Conservation (phyloP, 805 yeast species). For the Ogataea paradorogensis region DNA sequence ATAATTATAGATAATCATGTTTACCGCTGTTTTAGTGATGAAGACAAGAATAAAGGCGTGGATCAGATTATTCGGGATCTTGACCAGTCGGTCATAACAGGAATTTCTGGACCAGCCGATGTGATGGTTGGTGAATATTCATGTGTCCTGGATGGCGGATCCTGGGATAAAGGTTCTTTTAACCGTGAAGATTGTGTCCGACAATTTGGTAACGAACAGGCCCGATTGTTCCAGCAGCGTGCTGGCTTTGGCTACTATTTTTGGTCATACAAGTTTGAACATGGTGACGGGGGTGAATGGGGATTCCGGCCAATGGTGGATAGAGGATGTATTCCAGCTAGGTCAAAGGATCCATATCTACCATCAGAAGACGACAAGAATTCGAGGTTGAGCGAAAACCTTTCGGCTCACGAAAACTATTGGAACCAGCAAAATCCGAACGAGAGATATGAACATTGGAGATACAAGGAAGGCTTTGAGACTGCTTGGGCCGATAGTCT, state of each 20-base stretch:
- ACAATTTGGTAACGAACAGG: slow-evolving; percentile 60
- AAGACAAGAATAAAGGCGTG: slow-evolving; percentile 65
- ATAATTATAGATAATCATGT: slow-evolving; percentile 81
- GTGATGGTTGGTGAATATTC: slow-evolving; percentile 87
- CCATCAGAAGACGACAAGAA: slow-evolving; percentile 45
- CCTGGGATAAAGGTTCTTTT: slow-evolving; percentile 57
- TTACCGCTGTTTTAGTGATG: slow-evolving; percentile 80
- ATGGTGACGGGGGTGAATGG: slow-evolving; percentile 97
- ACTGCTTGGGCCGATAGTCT: slow-evolving; percentile 72
- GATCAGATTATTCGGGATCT: slow-evolving; percentile 60
- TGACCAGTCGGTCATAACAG: slow-evolving; percentile 45
- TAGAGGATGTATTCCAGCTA: slow-evolving; percentile 49
- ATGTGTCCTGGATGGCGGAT: slow-evolving; percentile 72
- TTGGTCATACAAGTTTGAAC: slow-evolving; percentile 86
- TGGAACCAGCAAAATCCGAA: slow-evolving; percentile 62
- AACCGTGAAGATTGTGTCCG: slow-evolving; percentile 55
- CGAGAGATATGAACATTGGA: slow-evolving; percentile 72
- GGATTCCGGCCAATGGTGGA: slow-evolving; percentile 78
- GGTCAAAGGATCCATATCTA: slow-evolving; percentile 21
- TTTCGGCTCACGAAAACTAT: slow-evolving; percentile 52
- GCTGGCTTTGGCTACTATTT: slow-evolving; percentile 75
- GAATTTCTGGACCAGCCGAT: slow-evolving; percentile 50
- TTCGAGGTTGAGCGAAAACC: slow-evolving; percentile 37
- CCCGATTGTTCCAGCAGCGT: slow-evolving; percentile 43
- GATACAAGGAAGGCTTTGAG: slow-evolving; percentile 74